phyloP scores from a whole-genome alignment of 805 yeast species.

The Candida lessepsii region DNA sequence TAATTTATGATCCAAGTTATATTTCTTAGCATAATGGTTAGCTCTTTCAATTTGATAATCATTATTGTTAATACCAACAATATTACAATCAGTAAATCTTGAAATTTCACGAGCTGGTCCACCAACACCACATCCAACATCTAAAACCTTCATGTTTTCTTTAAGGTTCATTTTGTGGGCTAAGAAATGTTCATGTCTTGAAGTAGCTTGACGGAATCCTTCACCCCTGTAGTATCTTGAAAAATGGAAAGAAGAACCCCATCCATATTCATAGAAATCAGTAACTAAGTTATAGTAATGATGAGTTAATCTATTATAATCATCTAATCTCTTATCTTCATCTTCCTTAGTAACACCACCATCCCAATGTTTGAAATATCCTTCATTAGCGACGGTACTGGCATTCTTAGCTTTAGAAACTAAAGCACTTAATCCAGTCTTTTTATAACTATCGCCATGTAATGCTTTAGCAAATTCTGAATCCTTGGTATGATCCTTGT shows the following conservation, averaged over 20 bases:
- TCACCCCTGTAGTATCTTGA: slow-evolving; percentile 93
- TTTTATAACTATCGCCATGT: slow-evolving; percentile 74
- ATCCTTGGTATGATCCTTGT: slow-evolving; percentile 58
- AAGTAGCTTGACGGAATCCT: slow-evolving; percentile 89
- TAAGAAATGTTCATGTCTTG: slow-evolving; percentile 94
- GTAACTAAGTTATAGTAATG: slow-evolving; percentile 96
- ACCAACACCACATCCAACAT: slow-evolving; percentile 99
- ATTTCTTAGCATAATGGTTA: slow-evolving; percentile 67
- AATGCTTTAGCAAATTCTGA: slow-evolving; percentile 76
- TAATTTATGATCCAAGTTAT: slow-evolving; percentile 68
- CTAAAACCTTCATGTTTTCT: slow-evolving; percentile 83
- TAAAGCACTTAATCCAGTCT: slow-evolving; percentile 75
- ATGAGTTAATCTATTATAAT: slow-evolving; percentile 87
- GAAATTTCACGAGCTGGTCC: slow-evolving; percentile 98
- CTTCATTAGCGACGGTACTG: slow-evolving; percentile 78
- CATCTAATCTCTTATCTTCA: slow-evolving; percentile 71
- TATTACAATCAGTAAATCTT: slow-evolving; percentile 81
- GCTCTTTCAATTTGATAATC: slow-evolving; percentile 96
- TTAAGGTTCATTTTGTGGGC: slow-evolving; percentile 82
- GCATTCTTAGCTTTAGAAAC: slow-evolving; percentile 72
- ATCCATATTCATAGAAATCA: slow-evolving; percentile 97
- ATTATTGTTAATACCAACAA: slow-evolving; percentile 93
- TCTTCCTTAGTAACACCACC: slow-evolving; percentile 76
- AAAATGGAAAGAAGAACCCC: slow-evolving; percentile 99
- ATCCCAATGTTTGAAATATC: slow-evolving; percentile 97